These are phyloP conservation scores for Pseudonectria foliicola DNA, from an alignment of 2,329 filamentous ascomycete species.

Conservation along the genomic window DNA sequence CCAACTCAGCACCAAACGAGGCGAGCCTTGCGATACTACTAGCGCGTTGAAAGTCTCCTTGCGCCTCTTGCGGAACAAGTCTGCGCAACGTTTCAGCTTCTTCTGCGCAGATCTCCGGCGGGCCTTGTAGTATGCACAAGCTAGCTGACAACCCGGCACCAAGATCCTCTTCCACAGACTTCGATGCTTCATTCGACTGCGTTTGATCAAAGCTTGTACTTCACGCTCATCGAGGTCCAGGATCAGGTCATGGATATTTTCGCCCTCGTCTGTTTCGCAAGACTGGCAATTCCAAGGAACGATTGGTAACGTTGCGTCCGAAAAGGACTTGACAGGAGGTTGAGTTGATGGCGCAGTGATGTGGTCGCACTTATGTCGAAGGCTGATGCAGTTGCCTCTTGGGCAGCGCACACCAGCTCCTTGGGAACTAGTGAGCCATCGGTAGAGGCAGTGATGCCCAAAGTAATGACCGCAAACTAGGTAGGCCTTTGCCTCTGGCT, in stretches of 20 bases:
- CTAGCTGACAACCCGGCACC: too few relatives aligned
- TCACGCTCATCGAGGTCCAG: too few relatives aligned
- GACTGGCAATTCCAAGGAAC: conserved; percentile 15
- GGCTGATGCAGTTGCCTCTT: conserved; percentile 4
- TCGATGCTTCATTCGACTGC: too few relatives aligned
- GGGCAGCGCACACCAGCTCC: neutral
- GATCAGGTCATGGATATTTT: neutral
- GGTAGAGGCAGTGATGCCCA: conserved; percentile 16
- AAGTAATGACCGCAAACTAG: conserved; percentile 23
- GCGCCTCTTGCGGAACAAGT: too few relatives aligned
- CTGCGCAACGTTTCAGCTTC: too few relatives aligned
- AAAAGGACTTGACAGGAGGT: neutral
- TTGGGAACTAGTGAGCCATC: conserved; percentile 1
- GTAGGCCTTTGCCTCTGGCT: conserved; percentile 11
- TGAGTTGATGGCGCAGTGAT: conserved; percentile 1
- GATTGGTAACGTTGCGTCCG: neutral
- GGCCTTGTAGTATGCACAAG: too few relatives aligned
- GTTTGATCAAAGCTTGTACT: too few relatives aligned
- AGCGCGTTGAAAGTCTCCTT: too few relatives aligned
- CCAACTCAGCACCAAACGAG: too few relatives aligned
- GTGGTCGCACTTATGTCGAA: conserved; percentile 16
- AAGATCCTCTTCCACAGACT: too few relatives aligned
- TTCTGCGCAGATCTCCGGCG: too few relatives aligned
- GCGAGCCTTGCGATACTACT: too few relatives aligned
- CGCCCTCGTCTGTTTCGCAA: conserved; percentile 6